phyloP scores from a whole-genome alignment of 1,284 basidiomycete species.

The Ceratobasidium sp. region DNA sequence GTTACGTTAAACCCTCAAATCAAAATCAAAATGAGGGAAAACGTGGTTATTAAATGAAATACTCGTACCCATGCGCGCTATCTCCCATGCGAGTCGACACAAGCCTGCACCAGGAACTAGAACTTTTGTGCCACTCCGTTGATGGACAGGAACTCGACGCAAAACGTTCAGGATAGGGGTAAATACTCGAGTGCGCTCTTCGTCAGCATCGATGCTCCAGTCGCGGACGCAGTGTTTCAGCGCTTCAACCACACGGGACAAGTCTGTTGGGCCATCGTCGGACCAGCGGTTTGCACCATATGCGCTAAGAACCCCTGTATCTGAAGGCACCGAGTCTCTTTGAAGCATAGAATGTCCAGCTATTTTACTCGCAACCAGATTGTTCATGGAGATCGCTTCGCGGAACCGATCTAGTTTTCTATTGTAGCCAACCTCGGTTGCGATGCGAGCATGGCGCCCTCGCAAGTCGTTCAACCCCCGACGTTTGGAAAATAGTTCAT shows the following conservation, averaged over 20 bases:
- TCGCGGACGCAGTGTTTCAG: conserved; percentile 71
- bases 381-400: conserved; percentile 57
- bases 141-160: conserved; percentile 42
- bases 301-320: background rate
- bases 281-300: conserved; percentile 28
- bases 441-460: conserved; percentile 51
- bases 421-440: conserved; percentile 60
- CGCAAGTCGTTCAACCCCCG: conserved; percentile 16
- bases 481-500: conserved; percentile 25
- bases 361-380: conserved; percentile 57
- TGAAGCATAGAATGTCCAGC: conserved; percentile 47
- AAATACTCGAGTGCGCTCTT: conserved; percentile 61
- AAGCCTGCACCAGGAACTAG: conserved; percentile 69
- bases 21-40: conserved; percentile 1
- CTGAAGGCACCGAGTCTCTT: background rate
- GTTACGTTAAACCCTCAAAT: conserved; percentile 59
- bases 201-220: conserved; percentile 63
- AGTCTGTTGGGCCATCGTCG: conserved; percentile 48
- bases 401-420: conserved; percentile 58
- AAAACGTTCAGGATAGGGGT: conserved; percentile 61
- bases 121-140: conserved; percentile 53
- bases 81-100: conserved; percentile 69
- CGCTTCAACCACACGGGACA: conserved; percentile 61
- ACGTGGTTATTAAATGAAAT: background rate
- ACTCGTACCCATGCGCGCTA: conserved; percentile 60